Evolutionary conservation across 1,284 basidiomycete genomes (phyloP).

Genomic region (Uromyces viciae-fabae): DNA sequence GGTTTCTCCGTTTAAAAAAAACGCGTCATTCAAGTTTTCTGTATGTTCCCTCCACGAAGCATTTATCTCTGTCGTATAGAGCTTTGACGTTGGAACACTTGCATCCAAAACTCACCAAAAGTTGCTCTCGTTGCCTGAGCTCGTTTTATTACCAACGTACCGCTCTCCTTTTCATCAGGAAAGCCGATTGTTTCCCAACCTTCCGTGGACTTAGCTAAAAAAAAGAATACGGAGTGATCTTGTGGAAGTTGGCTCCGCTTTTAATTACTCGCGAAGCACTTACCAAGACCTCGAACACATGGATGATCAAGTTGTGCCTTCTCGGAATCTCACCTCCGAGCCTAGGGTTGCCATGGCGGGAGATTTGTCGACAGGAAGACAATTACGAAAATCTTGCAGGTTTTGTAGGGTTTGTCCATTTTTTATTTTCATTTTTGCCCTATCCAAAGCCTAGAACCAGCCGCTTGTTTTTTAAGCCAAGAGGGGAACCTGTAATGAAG

Average conservation of each 20-base stretch:
- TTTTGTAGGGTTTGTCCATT: constrained; percentile 41
- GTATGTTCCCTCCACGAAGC: neutral
- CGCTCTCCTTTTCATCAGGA: neutral
- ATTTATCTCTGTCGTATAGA: constrained; percentile 14
- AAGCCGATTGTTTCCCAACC: constrained; percentile 24
- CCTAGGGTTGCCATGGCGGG: constrained; percentile 2
- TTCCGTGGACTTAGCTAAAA: constrained; percentile 29
- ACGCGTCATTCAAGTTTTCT: neutral
- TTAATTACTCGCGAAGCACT: constrained; percentile 4
- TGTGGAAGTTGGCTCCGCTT: constrained; percentile 27
- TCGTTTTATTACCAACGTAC: constrained; percentile 11
- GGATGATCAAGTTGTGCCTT: constrained; percentile 20
- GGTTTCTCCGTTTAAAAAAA: constrained; percentile 4
- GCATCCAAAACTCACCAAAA: neutral
- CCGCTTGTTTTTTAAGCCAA: no score
- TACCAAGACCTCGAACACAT: constrained; percentile 13
- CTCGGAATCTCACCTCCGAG: neutral
- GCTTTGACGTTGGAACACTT: neutral
- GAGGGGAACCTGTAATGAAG: no score
- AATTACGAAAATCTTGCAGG: constrained; percentile 44
- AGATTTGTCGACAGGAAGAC: constrained; percentile 27
- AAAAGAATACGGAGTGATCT: constrained; percentile 1
- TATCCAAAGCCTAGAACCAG: no score
- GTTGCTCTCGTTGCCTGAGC: neutral
- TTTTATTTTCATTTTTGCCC: neutral